phyloP scores from a whole-genome alignment of 2,329 filamentous ascomycete species.

The Fusarium praegraminearum region DNA sequence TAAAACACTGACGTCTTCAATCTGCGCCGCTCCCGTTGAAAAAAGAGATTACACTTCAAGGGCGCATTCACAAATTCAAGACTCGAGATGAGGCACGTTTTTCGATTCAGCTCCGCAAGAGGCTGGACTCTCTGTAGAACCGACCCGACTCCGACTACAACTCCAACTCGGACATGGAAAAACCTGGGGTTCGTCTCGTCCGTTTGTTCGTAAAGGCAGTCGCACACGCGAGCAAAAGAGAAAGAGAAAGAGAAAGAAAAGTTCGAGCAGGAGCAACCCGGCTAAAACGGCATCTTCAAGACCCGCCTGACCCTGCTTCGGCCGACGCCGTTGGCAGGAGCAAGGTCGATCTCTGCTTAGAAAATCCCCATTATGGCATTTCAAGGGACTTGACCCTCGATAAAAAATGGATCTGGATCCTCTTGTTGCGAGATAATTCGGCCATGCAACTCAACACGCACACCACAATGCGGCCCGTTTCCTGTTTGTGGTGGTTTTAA shows the following conservation, averaged over 20 bases:
- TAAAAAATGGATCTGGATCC: slow-evolving; percentile 11
- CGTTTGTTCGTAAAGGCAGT: slow-evolving; percentile 15
- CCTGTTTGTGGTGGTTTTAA: slow-evolving; percentile 4
- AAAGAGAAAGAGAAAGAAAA: background rate
- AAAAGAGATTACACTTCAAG: background rate
- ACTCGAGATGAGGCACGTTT: slow-evolving; percentile 29
- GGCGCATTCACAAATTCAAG: slow-evolving; percentile 2
- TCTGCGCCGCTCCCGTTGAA: background rate
- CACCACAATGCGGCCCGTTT: slow-evolving; percentile 30
- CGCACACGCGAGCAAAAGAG: slow-evolving; percentile 26
- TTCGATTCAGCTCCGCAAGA: slow-evolving; percentile 6
- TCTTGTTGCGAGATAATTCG: slow-evolving; percentile 5
- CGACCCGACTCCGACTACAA: background rate
- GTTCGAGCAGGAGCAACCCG: slow-evolving; percentile 19
- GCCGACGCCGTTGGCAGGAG: slow-evolving; percentile 31
- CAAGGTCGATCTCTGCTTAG: slow-evolving; percentile 29
- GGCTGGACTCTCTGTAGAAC: slow-evolving; percentile 6
- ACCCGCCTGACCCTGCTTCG: slow-evolving; percentile 37
- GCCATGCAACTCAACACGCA: background rate
- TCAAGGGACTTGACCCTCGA: slow-evolving; percentile 23
- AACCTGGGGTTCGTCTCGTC: slow-evolving; percentile 20
- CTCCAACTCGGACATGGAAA: slow-evolving; percentile 23
- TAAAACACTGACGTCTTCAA: slow-evolving; percentile 15
- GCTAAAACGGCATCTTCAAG: slow-evolving; percentile 44
- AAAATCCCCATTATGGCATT: slow-evolving; percentile 34